phyloP scores from a whole-genome alignment of 1,284 basidiomycete species.

The Cryptococcus jaspeensis region DNA sequence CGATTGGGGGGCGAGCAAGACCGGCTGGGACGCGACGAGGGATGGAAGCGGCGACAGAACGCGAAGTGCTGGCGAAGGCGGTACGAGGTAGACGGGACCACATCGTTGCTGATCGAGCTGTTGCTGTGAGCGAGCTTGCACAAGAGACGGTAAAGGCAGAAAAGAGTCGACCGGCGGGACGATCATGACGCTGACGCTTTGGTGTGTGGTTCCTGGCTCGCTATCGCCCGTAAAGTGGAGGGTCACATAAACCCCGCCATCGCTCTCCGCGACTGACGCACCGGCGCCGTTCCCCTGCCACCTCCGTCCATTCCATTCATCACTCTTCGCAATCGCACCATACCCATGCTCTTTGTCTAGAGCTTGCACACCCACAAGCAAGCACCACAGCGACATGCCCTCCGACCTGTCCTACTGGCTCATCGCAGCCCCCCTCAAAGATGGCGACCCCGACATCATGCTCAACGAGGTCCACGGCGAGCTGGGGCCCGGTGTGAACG shows the following conservation, averaged over 20 bases:
- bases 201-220: too few relatives aligned
- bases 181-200: too few relatives aligned
- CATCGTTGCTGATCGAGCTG: background rate
- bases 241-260: too few relatives aligned
- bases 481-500: slow-evolving; percentile 45
- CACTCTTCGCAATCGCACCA: too few relatives aligned
- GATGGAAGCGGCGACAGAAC: background rate
- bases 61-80: background rate
- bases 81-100: background rate
- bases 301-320: too few relatives aligned
- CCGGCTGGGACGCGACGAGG: background rate
- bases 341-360: too few relatives aligned
- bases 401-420: slow-evolving; percentile 58
- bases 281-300: too few relatives aligned
- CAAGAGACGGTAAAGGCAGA: background rate
- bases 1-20: background rate
- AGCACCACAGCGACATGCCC: slow-evolving; percentile 47
- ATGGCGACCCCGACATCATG: slow-evolving; percentile 54
- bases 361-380: background rate
- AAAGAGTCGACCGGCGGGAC: too few relatives aligned
- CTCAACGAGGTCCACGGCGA: slow-evolving; percentile 51
- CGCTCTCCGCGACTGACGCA: too few relatives aligned
- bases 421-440: slow-evolving; percentile 55
- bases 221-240: too few relatives aligned
- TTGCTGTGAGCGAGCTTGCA: background rate